A percentile compares a stretch with the other conserved stretches of the same genome.
Conservation (phyloP, 2,329 filamentous ascomycete species). For the Fusarium euwallaceae region DNA sequence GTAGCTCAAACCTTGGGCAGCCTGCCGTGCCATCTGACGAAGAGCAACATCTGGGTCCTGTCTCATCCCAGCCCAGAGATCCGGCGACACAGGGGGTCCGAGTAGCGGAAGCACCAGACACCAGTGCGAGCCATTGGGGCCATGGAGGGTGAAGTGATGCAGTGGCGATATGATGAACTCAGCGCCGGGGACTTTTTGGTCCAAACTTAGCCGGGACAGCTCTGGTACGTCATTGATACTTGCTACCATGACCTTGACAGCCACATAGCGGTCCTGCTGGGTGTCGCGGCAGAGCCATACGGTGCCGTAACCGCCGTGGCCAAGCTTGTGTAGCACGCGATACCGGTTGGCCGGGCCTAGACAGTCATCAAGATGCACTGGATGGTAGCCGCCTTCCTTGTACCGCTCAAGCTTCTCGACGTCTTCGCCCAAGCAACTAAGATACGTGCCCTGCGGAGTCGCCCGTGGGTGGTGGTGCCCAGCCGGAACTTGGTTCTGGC, state of each 20-base stretch:
- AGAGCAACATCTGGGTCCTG: constrained; percentile 12
- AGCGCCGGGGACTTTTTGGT: neutral
- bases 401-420: constrained; percentile 15
- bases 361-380: constrained; percentile 11
- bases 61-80: constrained; percentile 6
- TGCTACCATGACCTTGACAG: constrained; percentile 1
- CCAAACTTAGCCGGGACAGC: neutral
- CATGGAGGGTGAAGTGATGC: accelerated
- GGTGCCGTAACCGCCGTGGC: constrained; percentile 21
- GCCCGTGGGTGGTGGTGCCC: neutral
- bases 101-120: constrained; percentile 47
- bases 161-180: neutral
- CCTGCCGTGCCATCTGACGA: constrained; percentile 38
- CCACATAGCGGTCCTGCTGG: accelerated
- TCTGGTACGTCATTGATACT: neutral
- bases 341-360: neutral
- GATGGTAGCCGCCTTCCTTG: constrained; percentile 26
- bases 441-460: constrained; percentile 11
- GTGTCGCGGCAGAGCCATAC: constrained; percentile 18
- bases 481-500: neutral
- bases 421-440: neutral
- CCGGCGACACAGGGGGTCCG: constrained; percentile 43
- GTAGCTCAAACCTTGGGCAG: constrained; percentile 35
- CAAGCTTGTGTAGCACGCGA: constrained; percentile 26
- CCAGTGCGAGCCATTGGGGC: constrained; percentile 45